Evolutionary conservation across 140 eudicot species (phyloP).

Genomic region (Oenanthe javanica): DNA sequence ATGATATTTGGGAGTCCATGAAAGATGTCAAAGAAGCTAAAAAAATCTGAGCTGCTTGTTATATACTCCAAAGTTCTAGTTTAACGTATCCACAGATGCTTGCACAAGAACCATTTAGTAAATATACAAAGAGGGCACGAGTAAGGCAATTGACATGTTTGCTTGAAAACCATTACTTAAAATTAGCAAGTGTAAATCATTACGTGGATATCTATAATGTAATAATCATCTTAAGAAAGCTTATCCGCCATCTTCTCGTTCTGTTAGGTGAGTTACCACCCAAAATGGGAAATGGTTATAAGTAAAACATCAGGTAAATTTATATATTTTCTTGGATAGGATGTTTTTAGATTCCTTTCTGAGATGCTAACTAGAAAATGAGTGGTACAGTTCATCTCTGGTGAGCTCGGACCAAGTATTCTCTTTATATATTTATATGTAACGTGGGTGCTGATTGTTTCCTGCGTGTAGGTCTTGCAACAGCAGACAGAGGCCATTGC

Average conservation of each 20-base stretch:
- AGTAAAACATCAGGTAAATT: not conserved
- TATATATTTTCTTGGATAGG: not conserved
- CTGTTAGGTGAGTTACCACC: not conserved
- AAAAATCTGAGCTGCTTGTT: not conserved
- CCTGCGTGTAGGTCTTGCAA: constrained; percentile 61
- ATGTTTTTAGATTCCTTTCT: not conserved
- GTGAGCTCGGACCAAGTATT: not conserved
- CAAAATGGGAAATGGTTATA: not conserved
- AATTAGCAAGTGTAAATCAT: not conserved
- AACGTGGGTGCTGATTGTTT: not conserved
- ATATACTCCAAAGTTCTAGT: not conserved
- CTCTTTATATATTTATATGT: not conserved
- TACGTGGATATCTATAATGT: not conserved
- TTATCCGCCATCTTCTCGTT: not conserved
- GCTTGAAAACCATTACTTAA: not conserved
- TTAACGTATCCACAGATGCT: not conserved
- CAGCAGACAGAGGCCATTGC: constrained; percentile 91
- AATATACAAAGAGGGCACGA: not conserved
- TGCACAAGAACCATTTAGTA: not conserved
- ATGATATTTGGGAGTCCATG: not conserved
- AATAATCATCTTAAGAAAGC: not conserved
- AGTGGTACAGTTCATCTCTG: not conserved
- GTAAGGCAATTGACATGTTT: not conserved
- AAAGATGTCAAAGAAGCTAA: not conserved
- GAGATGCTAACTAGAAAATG: not conserved